phyloP scores from a whole-genome alignment of 805 yeast genomes.

The Scheffersomyces lignosus region DNA sequence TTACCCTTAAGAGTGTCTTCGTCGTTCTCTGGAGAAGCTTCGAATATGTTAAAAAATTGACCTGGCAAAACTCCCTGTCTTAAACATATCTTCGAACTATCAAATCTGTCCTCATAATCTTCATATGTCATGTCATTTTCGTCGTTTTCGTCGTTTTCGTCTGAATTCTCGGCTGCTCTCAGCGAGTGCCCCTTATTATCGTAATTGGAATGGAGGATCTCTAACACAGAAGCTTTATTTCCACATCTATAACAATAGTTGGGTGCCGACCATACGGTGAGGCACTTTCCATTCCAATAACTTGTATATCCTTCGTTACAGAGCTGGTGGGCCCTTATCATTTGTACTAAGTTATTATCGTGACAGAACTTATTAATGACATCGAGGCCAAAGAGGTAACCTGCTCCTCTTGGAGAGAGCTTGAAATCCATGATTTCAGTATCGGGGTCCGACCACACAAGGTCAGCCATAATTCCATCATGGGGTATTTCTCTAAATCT shows the following conservation, averaged over 20 bases:
- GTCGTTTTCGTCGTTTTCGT: conserved; percentile 5
- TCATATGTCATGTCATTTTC: conserved; percentile 1
- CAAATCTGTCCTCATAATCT: conserved; percentile 2
- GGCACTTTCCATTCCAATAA: conserved; percentile 84
- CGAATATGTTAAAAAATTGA: conserved; percentile 88
- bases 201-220: conserved; percentile 58
- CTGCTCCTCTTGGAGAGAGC: conserved; percentile 95
- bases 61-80: conserved; percentile 40
- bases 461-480: conserved; percentile 99
- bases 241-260: conserved; percentile 98
- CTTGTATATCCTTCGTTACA: conserved; percentile 96
- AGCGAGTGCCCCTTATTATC: conserved; percentile 18
- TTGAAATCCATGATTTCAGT: conserved; percentile 77
- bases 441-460: conserved; percentile 99
- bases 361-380: conserved; percentile 85
- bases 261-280: conserved; percentile 99
- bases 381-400: conserved; percentile 90
- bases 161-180: not conserved
- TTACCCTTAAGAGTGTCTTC: conserved; percentile 49
- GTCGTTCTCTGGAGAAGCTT: conserved; percentile 93
- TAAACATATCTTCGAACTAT: conserved; percentile 2
- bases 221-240: conserved; percentile 95
- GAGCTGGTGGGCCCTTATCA: conserved; percentile 91
- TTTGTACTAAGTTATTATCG: conserved; percentile 74
- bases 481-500: conserved; percentile 95